Evolutionary conservation across 2,329 filamentous ascomycete genomes (phyloP).

Genomic region (Hypoxylon sp.): DNA sequence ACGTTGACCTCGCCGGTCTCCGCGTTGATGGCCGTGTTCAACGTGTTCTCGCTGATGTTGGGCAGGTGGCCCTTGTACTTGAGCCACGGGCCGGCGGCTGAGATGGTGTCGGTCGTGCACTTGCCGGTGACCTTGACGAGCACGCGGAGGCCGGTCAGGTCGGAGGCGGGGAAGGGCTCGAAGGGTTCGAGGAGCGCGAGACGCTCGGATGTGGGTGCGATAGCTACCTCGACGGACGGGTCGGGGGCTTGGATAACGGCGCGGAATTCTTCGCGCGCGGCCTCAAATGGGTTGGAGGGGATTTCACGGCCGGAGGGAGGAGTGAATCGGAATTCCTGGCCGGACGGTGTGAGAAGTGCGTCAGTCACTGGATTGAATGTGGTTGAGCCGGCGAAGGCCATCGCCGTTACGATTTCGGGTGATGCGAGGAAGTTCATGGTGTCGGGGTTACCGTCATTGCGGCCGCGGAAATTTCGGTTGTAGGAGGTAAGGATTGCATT

Average conservation of each 20-base stretch:
- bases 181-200: constrained; percentile 94
- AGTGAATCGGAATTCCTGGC: constrained; percentile 85
- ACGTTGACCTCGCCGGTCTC: constrained; percentile 93
- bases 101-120: constrained; percentile 99
- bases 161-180: constrained; percentile 78
- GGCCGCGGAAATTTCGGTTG: constrained; percentile 97
- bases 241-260: constrained; percentile 80
- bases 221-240: constrained; percentile 75
- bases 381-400: constrained; percentile 91
- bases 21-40: constrained; percentile 93
- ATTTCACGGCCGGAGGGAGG: constrained; percentile 78
- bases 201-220: constrained; percentile 88
- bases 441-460: constrained; percentile 94
- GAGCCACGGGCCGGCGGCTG: constrained; percentile 94
- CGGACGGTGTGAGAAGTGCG: constrained; percentile 80
- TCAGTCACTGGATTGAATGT: constrained; percentile 98
- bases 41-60: constrained; percentile 97
- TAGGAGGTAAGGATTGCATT: constrained; percentile 98
- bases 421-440: constrained; percentile 99
- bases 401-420: constrained; percentile 95
- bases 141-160: constrained; percentile 82
- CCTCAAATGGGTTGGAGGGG: constrained; percentile 75
- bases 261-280: constrained; percentile 73
- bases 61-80: constrained; percentile 99
- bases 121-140: constrained; percentile 97